phyloP scores from a whole-genome alignment of 495 filamentous ascomycete genomes.

The Daldinia bambusicola region DNA sequence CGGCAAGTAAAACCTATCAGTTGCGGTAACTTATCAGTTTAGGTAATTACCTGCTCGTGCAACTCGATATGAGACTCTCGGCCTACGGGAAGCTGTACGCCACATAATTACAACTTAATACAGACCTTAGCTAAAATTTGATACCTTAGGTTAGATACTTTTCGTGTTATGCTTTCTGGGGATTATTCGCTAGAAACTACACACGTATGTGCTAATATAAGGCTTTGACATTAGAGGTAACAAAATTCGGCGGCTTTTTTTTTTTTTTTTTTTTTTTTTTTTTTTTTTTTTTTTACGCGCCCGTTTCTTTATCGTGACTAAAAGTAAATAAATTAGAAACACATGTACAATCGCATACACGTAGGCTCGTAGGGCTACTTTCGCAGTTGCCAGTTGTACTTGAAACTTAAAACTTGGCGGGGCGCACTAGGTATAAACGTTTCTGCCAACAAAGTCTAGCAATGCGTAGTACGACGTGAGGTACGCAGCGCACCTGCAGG shows the following conservation, averaged over 20 bases:
- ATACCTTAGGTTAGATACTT: too few relatives aligned
- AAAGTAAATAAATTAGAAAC: background rate
- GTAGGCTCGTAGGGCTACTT: background rate
- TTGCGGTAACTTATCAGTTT: background rate
- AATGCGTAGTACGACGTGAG: background rate
- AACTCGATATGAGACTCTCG: background rate
- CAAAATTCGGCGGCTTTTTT: background rate
- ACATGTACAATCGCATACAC: background rate
- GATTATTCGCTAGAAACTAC: background rate
- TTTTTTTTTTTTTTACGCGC: background rate
- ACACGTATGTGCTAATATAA: background rate
- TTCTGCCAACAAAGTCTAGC: background rate
- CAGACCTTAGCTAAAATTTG: background rate
- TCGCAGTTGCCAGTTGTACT: background rate
- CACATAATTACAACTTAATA: too few relatives aligned
- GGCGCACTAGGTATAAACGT: conserved; percentile 2
- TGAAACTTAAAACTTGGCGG: conserved; percentile 8
- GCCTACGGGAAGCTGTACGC: background rate
- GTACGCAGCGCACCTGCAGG: background rate
- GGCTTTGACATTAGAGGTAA: background rate
- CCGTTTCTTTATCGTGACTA: background rate
- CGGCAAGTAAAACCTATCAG: too few relatives aligned
- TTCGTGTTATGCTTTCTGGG: too few relatives aligned
- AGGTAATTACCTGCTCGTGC: background rate
- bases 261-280: background rate